A percentile compares a stretch with the other conserved stretches of the same genome.
Conservation (phyloP, 768 basidiomycete species). For the Collybia sp. region DNA sequence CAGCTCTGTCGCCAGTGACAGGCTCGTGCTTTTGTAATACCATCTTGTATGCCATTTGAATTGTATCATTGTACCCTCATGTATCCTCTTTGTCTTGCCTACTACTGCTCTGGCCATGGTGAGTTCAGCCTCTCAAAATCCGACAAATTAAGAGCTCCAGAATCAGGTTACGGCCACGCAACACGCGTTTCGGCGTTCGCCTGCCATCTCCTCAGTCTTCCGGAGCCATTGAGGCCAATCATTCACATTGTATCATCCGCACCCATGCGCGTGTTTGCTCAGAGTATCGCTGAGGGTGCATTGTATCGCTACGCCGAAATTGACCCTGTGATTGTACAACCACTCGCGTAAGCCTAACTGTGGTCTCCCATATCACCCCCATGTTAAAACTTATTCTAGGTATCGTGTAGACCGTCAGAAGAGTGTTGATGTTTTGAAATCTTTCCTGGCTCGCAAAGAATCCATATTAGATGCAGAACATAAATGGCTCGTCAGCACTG, state of each 20-base stretch:
- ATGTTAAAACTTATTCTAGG: conserved; percentile 27
- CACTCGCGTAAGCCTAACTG: conserved; percentile 54
- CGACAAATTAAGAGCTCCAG: conserved; percentile 1
- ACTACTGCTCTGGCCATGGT: conserved; percentile 79
- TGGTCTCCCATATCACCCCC: background rate
- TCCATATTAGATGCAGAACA: conserved; percentile 48
- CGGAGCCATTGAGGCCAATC: conserved; percentile 30
- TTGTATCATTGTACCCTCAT: conserved; percentile 8
- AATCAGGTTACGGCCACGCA: conserved; percentile 77
- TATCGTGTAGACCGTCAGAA: conserved; percentile 71
- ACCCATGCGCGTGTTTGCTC: conserved; percentile 64
- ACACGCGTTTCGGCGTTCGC: conserved; percentile 78
- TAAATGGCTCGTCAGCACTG: conserved; percentile 48
- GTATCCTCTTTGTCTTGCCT: conserved; percentile 42
- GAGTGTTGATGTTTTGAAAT: conserved; percentile 58
- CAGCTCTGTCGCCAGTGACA: too few relatives aligned
- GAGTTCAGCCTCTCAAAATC: conserved; percentile 10
- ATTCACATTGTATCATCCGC: conserved; percentile 73
- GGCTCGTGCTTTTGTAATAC: too few relatives aligned
- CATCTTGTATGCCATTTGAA: background rate
- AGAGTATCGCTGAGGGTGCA: conserved; percentile 59
- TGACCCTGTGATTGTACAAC: conserved; percentile 79
- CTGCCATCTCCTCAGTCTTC: conserved; percentile 47
- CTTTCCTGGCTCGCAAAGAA: conserved; percentile 55
- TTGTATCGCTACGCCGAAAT: conserved; percentile 67